Evolutionary conservation across 257 asterid genomes (phyloP), one percentile per base, ranked within the genome.

Genomic region (Solanum chmielewskii): DNA sequence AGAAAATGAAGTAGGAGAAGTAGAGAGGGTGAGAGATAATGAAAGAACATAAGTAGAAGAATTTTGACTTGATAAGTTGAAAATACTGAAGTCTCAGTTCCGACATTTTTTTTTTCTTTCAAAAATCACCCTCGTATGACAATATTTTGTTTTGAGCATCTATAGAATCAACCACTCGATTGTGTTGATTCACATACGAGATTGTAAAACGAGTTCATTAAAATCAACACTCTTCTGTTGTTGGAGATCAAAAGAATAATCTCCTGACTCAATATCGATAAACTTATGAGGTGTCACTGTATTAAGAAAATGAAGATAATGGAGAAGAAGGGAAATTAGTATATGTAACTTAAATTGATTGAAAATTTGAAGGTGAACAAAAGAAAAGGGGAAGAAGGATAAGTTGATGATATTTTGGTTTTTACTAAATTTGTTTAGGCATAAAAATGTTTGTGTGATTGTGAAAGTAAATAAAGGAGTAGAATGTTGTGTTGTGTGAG

Each of bases 21-120:
- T 94, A 94, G 77, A 95, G 91, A 35, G 97, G 95, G 56, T 92
- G 93, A 68, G 97, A 94, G 84, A 92, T 15, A 85, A 96, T 44
- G 91, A 90, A 90, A 75, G 93, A 90, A 42, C 47, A 83, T 59
- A 92, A 64, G 78, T 52, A 80, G 78, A 82, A 25, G 27, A 93
- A 85, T 90, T 89, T 91, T 86, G 94, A 90, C 83, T 92, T 45
- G 83, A 92, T 9, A 25, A 89, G 92, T 91, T 68, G 88, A 56
- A 88, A 88, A 87, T 88, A 90, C 16, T 84, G 89, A 49, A 88
- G 29, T 77, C 87, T 90, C 90, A 84, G 27, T 87, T 91, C 91
- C 56, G 93, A 71, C 99, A 96, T 94, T 84, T 90, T 64, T 52
- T 52, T 62, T 94, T 84, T 90, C 56, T 16, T 70, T 62, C 74